A percentile compares a stretch with the other conserved stretches of the same genome.
Conservation (phyloP, 805 yeast species). For the Lipomyces spencermartinsiae region DNA sequence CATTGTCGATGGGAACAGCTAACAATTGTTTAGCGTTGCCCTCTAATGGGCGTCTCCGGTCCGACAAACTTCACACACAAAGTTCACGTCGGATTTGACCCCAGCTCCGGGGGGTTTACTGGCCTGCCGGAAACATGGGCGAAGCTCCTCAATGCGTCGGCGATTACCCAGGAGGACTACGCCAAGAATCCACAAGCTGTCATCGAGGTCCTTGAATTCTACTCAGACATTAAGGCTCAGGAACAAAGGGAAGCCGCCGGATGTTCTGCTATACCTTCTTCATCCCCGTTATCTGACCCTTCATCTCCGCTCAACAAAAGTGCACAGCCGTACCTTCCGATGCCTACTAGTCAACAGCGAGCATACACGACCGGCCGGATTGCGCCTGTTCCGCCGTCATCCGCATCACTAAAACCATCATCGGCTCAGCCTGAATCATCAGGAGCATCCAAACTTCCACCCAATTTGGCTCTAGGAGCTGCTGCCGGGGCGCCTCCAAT, state of each 20-base stretch:
- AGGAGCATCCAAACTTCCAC: too few species aligned
- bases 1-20: not conserved
- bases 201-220: slow-evolving; percentile 86
- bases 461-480: too few species aligned
- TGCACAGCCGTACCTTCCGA: slow-evolving; percentile 41
- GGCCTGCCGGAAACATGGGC: slow-evolving; percentile 97
- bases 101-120: slow-evolving; percentile 81
- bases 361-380: slow-evolving; percentile 19
- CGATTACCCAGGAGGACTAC: slow-evolving; percentile 87
- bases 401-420: too few species aligned
- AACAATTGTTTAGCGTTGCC: slow-evolving; percentile 43
- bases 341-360: slow-evolving; percentile 23
- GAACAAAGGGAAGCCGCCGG: slow-evolving; percentile 37
- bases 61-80: slow-evolving; percentile 96
- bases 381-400: slow-evolving; percentile 12
- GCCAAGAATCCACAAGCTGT: slow-evolving; percentile 93
- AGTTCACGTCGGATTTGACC: slow-evolving; percentile 93
- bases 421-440: too few species aligned
- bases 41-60: slow-evolving; percentile 67
- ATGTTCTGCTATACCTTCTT: slow-evolving; percentile 29
- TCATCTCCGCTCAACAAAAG: slow-evolving; percentile 42
- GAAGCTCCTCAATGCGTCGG: slow-evolving; percentile 76
- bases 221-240: slow-evolving; percentile 48
- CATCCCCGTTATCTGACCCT: slow-evolving; percentile 19
- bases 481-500: slow-evolving; percentile 3